Base-by-base conservation (phyloP, 2,329 filamentous ascomycete species). In the Epichloe hybrida region DNA sequence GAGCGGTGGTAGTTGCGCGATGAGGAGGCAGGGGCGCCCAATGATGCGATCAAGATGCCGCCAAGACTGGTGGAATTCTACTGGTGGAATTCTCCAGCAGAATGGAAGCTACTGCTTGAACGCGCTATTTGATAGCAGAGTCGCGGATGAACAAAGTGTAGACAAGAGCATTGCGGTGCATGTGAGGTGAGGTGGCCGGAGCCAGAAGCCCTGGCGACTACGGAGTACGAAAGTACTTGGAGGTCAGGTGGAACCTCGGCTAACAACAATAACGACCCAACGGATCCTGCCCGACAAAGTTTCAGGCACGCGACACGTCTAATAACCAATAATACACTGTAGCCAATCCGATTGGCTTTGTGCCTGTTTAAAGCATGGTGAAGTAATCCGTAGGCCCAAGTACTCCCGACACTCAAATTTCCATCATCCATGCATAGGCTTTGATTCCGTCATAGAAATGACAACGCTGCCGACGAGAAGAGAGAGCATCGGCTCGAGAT, bases 241-340 rank as follows among this genome's bases (percentile, higher is more conserved):
- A 38, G 12, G 36, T 13, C 36, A 57, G 61, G 61, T 49, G 57
- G 59, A 65, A 64, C 61, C 56, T 65, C 64, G 63, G 64, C 50
- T 66, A 65, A 65, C 65, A 65, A 65, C 61, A 50, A 31, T 37
- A 34, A 8, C 37, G 17, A 52, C 50, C 50, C 43, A 31, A 21
- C 37, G 9, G 9, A 42, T 37, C 15, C 31, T 9, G 9, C 31
- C 8, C 9, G 31, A 31, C 31, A 31, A 31, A 31, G 31, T 31
- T 31, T 31, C 31, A 31, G 31, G 31, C 47, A 49, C 47, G 38
- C 47, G 23, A 49, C 47, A 31, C 4, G 31, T 31, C 7, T 31
- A 9, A 31, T 9, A 9, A 31, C 27, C 27, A 8, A 31, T 3
- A 3, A 31, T 3, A n/a, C n/a, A n/a, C n/a, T n/a, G n/a, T n/a